These are phyloP conservation scores for Aspergillus ochraceoroseus DNA, from an alignment of 2,329 filamentous ascomycete genomes.

Conservation along the genomic window DNA sequence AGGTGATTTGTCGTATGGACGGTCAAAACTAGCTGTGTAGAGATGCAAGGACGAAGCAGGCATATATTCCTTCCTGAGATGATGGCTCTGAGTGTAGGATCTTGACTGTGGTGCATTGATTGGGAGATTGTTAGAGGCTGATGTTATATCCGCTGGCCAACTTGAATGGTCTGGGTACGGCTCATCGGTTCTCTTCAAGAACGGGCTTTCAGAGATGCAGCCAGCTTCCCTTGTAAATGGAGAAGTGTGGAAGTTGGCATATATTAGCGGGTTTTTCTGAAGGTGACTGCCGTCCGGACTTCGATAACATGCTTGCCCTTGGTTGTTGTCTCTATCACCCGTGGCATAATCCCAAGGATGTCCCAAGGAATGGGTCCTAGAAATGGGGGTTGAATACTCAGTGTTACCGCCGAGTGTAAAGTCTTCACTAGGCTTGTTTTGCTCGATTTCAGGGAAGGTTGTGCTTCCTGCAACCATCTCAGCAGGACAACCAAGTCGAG, in stretches of 20 bases:
- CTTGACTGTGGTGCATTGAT: neutral
- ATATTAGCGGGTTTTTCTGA: constrained; percentile 21
- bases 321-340: neutral
- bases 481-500: constrained; percentile 3
- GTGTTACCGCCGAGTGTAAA: constrained; percentile 2
- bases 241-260: constrained; percentile 9
- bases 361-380: constrained; percentile 5
- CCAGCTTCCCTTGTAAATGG: constrained; percentile 3
- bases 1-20: constrained; percentile 7
- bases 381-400: neutral
- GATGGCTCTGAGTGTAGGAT: constrained; percentile 1
- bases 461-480: neutral
- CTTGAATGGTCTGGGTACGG: neutral
- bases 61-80: neutral
- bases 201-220: constrained; percentile 4
- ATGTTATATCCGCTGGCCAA: neutral
- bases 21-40: constrained; percentile 10
- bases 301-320: constrained; percentile 10
- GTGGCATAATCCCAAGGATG: neutral
- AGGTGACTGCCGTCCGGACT: constrained; percentile 7
- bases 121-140: neutral
- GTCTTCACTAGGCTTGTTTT: constrained; percentile 6
- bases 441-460: constrained; percentile 4
- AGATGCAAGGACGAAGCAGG: constrained; percentile 5
- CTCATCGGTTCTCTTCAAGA: neutral